Conservation (phyloP, 2,329 filamentous ascomycete species). For the Penicillium sp. region DNA sequence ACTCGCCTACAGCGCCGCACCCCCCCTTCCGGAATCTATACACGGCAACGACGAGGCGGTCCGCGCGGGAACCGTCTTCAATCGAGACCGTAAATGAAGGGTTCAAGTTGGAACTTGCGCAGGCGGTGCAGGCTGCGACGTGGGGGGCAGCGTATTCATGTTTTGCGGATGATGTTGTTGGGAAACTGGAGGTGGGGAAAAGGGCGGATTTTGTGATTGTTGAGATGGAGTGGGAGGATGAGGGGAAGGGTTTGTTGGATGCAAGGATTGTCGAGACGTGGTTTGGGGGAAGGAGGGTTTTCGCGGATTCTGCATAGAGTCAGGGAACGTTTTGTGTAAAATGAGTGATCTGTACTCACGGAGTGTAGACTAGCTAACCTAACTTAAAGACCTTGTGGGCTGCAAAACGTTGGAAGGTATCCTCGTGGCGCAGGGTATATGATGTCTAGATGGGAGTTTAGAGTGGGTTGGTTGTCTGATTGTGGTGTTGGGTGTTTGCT, state of each 20-base stretch:
- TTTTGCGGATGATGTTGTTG: constrained; percentile 47
- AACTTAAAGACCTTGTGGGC: background rate
- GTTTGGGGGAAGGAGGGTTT: constrained; percentile 45
- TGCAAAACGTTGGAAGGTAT: too few species aligned
- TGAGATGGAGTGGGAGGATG: constrained; percentile 45
- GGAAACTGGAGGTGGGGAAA: constrained; percentile 45
- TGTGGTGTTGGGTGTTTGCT: too few species aligned
- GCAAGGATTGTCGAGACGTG: constrained; percentile 49
- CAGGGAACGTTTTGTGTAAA: background rate
- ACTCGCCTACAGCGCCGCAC: constrained; percentile 55
- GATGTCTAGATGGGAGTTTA: too few species aligned
- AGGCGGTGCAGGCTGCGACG: constrained; percentile 52
- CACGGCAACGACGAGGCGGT: constrained; percentile 54
- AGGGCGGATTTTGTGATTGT: constrained; percentile 51
- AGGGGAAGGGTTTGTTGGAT: constrained; percentile 40
- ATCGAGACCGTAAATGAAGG: constrained; percentile 47
- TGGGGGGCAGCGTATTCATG: constrained; percentile 51
- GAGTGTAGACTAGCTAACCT: background rate
- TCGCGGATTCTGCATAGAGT: background rate
- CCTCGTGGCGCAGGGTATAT: too few species aligned
- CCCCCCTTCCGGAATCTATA: constrained; percentile 53
- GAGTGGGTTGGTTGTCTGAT: too few species aligned
- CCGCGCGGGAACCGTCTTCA: constrained; percentile 44
- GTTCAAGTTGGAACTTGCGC: constrained; percentile 46
- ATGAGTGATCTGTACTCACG: background rate